Base-by-base conservation (phyloP, 495 filamentous ascomycete species). In the Lineolata rhizophorae region DNA sequence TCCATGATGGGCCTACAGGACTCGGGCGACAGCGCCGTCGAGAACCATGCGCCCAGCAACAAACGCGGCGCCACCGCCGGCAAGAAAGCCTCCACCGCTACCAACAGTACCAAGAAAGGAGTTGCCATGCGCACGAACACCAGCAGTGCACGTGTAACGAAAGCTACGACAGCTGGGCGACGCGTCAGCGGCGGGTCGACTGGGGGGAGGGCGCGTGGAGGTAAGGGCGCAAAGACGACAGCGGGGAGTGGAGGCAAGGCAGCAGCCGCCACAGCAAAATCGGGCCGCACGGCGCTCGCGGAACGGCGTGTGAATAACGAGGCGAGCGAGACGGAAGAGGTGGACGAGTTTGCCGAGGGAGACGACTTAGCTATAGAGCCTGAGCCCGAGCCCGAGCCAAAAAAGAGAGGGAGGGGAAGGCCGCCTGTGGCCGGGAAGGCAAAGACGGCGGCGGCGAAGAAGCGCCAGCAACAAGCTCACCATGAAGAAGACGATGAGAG, bases 311-410 rank as follows among this genome's bases (percentile, higher is more conserved):
- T 51, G 20, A 56, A 59, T 35, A 53, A 59, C 19, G 51, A 53
- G 32, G 38, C 47, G 16, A 65, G 58, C 21, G 69, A 67, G 27
- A 56, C 46, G 8, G 65, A 70, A 37, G 64, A 67, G 29, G 47
- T 61, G 2, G 63, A 58, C 29, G 53, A 64, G 20, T 48, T 64
- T 34, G 43, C 44, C 3, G 45, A 37, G 18, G 46, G 55, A 17
- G 28, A 10, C 14, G 28, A 30, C 8, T 8, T 30, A 8, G 9
- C 6, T 16, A 16, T 16, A 9, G 28, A 12, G n/a, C 34, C 41
- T 2, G 45, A 29, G 0, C 56, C 56, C 48, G 44, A 41, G 12
- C 56, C 46, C 24, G 50, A 45, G 34, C 37, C 47, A 8, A 32
- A 40, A 12, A 50, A 47, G 34, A 28, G 44, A 27, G 29, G 34